phyloP scores from a whole-genome alignment of 768 basidiomycete species.

The Rossbeevera mucosa region DNA sequence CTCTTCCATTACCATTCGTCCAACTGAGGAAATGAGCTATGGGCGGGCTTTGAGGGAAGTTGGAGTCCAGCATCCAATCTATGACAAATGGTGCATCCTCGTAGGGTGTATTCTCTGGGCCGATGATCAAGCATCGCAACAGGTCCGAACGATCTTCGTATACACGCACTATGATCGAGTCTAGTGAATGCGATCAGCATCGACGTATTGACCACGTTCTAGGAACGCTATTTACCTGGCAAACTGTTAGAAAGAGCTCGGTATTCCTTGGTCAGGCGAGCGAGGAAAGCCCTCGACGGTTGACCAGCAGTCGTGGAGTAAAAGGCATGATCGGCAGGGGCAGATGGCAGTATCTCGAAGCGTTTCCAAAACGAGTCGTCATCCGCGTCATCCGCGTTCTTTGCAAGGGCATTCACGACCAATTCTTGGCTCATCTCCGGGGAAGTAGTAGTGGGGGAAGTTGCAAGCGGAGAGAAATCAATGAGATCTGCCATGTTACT shows the following conservation, averaged over 20 bases:
- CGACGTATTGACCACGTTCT: background rate
- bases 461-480: conserved; percentile 22
- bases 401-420: conserved; percentile 23
- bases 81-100: conserved; percentile 93
- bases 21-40: conserved; percentile 88
- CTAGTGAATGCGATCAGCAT: conserved; percentile 34
- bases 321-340: conserved; percentile 83
- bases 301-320: conserved; percentile 54
- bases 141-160: conserved; percentile 90
- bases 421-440: conserved; percentile 32
- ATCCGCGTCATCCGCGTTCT: conserved; percentile 30
- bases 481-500: conserved; percentile 18
- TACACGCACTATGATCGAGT: conserved; percentile 83
- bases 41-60: conserved; percentile 80
- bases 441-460: conserved; percentile 29
- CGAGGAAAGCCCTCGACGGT: conserved; percentile 69
- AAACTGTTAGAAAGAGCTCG: conserved; percentile 71
- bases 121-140: conserved; percentile 83
- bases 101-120: conserved; percentile 93
- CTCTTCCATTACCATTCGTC: conserved; percentile 90
- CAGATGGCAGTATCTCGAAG: conserved; percentile 74
- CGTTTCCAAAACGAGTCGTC: conserved; percentile 60
- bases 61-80: conserved; percentile 85
- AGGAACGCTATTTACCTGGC: conserved; percentile 56
- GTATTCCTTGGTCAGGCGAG: conserved; percentile 80